These are phyloP conservation scores for Fonsecaea pedrosoi DNA, from an alignment of 2,329 filamentous ascomycete genomes.

Conservation along the genomic window DNA sequence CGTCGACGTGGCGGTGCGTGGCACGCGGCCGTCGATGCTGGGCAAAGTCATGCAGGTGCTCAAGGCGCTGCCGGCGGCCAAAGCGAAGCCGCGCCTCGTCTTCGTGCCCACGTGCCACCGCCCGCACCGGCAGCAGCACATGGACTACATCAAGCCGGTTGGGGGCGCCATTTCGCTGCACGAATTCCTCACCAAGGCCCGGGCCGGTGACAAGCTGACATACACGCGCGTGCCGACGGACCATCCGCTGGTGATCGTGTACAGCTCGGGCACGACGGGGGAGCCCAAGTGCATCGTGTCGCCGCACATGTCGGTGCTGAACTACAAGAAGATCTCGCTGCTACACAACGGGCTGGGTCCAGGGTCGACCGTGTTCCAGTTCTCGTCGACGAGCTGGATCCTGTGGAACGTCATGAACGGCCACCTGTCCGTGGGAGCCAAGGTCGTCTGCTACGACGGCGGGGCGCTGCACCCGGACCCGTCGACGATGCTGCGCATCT, in stretches of 20 bases:
- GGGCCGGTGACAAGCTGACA: constrained; percentile 43
- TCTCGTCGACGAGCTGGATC: constrained; percentile 56
- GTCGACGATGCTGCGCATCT: constrained; percentile 47
- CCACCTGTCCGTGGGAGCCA: constrained; percentile 51
- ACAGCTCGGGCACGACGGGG: constrained; percentile 53
- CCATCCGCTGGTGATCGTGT: constrained; percentile 54
- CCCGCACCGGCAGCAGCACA: constrained; percentile 26
- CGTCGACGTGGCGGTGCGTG: constrained; percentile 74
- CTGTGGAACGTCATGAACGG: constrained; percentile 56
- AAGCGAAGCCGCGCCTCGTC: constrained; percentile 23
- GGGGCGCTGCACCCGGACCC: constrained; percentile 52
- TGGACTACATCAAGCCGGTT: constrained; percentile 26
- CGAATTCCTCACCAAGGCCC: constrained; percentile 45
- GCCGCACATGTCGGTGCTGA: constrained; percentile 52
- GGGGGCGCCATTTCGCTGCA: constrained; percentile 34
- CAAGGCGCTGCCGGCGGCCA: constrained; percentile 59
- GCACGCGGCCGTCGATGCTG: constrained; percentile 74
- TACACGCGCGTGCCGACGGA: constrained; percentile 51
- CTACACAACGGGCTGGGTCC: constrained; percentile 53
- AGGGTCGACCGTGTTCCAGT: constrained; percentile 53
- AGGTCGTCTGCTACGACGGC: constrained; percentile 54
- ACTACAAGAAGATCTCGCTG: constrained; percentile 51
- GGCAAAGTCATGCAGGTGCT: constrained; percentile 74
- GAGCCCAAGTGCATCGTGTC: constrained; percentile 56
- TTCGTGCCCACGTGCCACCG: constrained; percentile 32